Percentiles rank a stretch among this genome's conserved stretches.
These are phyloP conservation scores for Paramarasmius palmivorus DNA, from an alignment of 1,284 basidiomycete genomes.

Conservation along the genomic window DNA sequence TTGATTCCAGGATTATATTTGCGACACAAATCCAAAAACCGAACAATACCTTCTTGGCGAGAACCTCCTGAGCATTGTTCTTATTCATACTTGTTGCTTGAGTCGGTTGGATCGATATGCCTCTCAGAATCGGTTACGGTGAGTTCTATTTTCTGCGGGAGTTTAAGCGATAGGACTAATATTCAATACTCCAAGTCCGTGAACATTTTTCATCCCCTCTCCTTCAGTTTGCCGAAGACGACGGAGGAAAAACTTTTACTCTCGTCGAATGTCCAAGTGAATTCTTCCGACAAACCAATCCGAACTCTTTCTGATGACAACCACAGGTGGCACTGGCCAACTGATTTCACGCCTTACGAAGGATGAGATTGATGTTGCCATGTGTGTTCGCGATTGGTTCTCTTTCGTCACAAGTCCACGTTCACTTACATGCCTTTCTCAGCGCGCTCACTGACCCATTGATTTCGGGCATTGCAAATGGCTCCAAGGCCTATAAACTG, in stretches of 20 bases:
- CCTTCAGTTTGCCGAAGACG: constrained; percentile 70
- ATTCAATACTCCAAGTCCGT: constrained; percentile 51
- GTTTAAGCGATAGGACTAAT: neutral
- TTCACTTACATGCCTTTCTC: constrained; percentile 4
- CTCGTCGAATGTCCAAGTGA: constrained; percentile 89
- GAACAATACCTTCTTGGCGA: no score
- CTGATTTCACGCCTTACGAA: constrained; percentile 82
- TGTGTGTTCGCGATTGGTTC: constrained; percentile 48
- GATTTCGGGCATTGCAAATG: constrained; percentile 91
- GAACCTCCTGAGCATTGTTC: neutral
- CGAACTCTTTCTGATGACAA: constrained; percentile 1
- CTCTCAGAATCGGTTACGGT: constrained; percentile 49
- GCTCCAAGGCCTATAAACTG: constrained; percentile 85
- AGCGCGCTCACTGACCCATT: constrained; percentile 93
- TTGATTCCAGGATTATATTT: no score
- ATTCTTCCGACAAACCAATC: constrained; percentile 18
- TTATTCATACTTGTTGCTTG: neutral
- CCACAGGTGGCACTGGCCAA: constrained; percentile 85
- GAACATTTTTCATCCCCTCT: constrained; percentile 93
- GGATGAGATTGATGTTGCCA: constrained; percentile 87
- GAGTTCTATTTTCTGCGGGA: neutral
- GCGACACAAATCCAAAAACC: no score
- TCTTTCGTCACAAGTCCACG: neutral
- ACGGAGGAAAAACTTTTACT: constrained; percentile 71
- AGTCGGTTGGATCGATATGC: constrained; percentile 28